Conservation (phyloP, 805 yeast genomes). For the Candida oleophila region DNA sequence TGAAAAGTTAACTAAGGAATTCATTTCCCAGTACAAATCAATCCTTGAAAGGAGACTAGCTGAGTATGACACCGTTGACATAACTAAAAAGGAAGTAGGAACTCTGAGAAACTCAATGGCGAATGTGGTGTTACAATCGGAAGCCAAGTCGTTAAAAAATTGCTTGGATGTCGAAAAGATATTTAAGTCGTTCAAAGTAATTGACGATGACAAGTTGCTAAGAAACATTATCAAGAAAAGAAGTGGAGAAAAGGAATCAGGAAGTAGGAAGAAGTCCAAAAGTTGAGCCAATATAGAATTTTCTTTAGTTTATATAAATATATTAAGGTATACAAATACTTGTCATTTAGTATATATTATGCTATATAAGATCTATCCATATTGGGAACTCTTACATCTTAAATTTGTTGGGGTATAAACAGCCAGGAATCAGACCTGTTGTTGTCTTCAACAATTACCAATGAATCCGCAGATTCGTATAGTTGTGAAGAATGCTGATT, state of each 20-base stretch:
- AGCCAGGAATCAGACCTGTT: constrained; percentile 1
- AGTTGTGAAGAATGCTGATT: background rate
- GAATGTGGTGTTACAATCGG: constrained; percentile 54
- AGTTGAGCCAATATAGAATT: constrained; percentile 13
- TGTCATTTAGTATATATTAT: background rate
- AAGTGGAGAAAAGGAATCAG: constrained; percentile 4
- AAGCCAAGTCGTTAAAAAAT: constrained; percentile 47
- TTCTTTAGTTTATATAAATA: constrained; percentile 8
- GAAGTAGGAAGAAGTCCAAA: constrained; percentile 5
- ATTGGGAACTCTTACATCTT: background rate
- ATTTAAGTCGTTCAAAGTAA: constrained; percentile 34
- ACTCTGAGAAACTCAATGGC: constrained; percentile 46
- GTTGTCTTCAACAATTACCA: background rate
- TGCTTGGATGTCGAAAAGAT: constrained; percentile 32
- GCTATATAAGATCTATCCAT: background rate
- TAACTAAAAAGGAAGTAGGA: constrained; percentile 10
- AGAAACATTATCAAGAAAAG: constrained; percentile 57
- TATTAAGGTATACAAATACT: background rate
- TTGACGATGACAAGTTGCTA: constrained; percentile 60
- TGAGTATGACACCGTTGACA: constrained; percentile 44
- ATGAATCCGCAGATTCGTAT: constrained; percentile 1
- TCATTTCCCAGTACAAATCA: constrained; percentile 25
- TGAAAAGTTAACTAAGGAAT: constrained; percentile 43
- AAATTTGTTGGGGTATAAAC: background rate
- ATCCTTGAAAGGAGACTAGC: constrained; percentile 35